Evolutionary conservation across 371 early-diverging fungal species (phyloP), one percentile per base, ranked within the genome.

Genomic region (Chytridium lagenaria): DNA sequence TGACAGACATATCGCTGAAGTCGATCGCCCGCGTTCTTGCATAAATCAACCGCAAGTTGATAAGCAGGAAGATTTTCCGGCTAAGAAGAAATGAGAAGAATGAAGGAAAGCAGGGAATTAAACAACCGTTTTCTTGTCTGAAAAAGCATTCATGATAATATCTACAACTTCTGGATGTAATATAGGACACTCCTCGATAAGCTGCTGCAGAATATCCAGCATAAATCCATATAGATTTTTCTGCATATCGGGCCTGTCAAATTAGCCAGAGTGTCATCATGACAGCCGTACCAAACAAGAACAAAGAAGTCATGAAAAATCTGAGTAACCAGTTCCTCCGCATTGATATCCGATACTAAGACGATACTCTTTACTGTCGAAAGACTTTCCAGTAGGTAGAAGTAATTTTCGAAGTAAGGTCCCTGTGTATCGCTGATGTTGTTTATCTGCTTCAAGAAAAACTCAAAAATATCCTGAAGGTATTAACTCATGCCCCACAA

Each of bases 1-100:
- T 94, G 94, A 71, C 91, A 93, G 16, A 94, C 88, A 77, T 94
- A 93, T 78, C 93, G 88, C 81, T 98, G 98, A 36, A 98, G 87
- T 2, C 87, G 84, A 66, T 93, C 94, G 0, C 92, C 81, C 44
- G 91, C 87, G 3, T 79, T 82, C 55, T 86, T 91, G 75, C 94
- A 93, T 38, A 97, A 76, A 69, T 95, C 95, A 33, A 90, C 78
- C 1, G 96, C 93, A 83, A 98, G 85, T 72, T 88, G 83, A 79
- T 90, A 90, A 0, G 93, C 91, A 16, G 91, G 84, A 1, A 90
- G 85, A 65, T 90, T 91, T 44, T 89, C 87, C 34, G 81, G 84
- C 90, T 93, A 81, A 26, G 36, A 30, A 61, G 51, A 31, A 30
- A 31, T 19, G 44, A 36, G 30, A 38, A 3, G 23, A 34, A 16